Conservation (phyloP, 2,329 filamentous ascomycete genomes). For the Apiospora koreana region DNA sequence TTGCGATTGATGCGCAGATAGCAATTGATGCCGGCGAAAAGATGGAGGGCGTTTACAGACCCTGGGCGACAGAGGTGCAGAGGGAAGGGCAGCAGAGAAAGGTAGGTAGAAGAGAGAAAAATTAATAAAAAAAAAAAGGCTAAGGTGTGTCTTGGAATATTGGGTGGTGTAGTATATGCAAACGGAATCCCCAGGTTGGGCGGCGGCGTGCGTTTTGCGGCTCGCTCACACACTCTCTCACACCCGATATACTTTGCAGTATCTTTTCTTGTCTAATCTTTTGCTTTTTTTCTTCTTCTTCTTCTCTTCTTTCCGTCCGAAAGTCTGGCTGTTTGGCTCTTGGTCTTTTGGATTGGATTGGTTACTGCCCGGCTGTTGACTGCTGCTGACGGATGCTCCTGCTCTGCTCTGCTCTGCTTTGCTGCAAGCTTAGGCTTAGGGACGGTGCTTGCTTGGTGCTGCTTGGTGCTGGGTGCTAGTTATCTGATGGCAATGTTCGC, state of each 20-base stretch:
- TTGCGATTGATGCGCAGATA: background rate
- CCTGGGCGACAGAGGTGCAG: background rate
- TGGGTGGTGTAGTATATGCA: conserved; percentile 10
- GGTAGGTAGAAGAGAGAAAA: conserved; percentile 1
- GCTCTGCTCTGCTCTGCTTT: no score
- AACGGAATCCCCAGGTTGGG: conserved; percentile 3
- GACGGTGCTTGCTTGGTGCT: no score
- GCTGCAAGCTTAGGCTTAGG: conserved; percentile 1
- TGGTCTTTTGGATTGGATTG: background rate
- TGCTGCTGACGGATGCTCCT: background rate
- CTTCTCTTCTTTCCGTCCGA: background rate
- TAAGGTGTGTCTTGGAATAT: conserved; percentile 8
- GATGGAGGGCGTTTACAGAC: background rate
- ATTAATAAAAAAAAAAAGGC: background rate
- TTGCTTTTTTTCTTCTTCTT: background rate
- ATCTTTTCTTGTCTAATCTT: background rate
- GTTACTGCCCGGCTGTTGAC: background rate
- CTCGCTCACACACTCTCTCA: background rate
- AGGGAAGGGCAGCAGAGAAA: background rate
- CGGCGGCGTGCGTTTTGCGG: background rate
- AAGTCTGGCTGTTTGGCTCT: background rate
- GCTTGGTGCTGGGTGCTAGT: no score
- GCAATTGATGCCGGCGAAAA: background rate
- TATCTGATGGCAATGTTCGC: background rate
- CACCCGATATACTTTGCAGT: background rate